A percentile compares a stretch with the other conserved stretches of the same genome.
phyloP scores from a whole-genome alignment of 345 rosid species.

The Geranium rotundifolium region DNA sequence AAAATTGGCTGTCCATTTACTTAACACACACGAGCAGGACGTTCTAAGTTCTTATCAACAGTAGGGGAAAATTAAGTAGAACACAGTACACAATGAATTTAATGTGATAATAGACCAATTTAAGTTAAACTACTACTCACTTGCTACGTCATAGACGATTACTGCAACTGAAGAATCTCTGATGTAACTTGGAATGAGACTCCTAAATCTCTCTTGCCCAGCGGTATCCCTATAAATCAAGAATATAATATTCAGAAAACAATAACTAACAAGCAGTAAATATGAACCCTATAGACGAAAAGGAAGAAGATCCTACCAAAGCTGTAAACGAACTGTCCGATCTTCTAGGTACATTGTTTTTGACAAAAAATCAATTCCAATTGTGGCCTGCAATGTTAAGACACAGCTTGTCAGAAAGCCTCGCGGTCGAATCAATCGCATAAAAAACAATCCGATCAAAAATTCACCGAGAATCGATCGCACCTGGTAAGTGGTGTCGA shows the following conservation, averaged over 20 bases:
- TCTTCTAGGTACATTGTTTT: conserved; percentile 95
- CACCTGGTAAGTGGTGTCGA: conserved; percentile 89
- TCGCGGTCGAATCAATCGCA: conserved; percentile 1
- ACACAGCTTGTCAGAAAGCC: neutral
- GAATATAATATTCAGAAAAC: conserved; percentile 1
- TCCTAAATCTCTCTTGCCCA: conserved; percentile 91
- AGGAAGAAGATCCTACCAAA: conserved; percentile 37
- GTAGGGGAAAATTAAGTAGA: too few species aligned
- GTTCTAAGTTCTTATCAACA: too few species aligned
- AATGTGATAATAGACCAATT: neutral
- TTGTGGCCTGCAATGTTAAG: conserved; percentile 53
- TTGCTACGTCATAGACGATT: conserved; percentile 84
- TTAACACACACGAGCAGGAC: too few species aligned
- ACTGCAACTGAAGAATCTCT: conserved; percentile 96
- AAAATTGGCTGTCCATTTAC: neutral
- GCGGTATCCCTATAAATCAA: conserved; percentile 74
- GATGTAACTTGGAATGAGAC: conserved; percentile 91
- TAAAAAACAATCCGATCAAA: too few species aligned
- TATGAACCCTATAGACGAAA: neutral
- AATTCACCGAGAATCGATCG: neutral
- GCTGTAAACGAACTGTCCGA: conserved; percentile 82
- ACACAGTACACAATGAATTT: too few species aligned
- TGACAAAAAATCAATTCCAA: conserved; percentile 85
- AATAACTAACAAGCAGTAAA: neutral
- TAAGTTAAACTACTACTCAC: conserved; percentile 28